Evolutionary conservation across 345 rosid species (phyloP).

Genomic region (Dipteronia sinensis): DNA sequence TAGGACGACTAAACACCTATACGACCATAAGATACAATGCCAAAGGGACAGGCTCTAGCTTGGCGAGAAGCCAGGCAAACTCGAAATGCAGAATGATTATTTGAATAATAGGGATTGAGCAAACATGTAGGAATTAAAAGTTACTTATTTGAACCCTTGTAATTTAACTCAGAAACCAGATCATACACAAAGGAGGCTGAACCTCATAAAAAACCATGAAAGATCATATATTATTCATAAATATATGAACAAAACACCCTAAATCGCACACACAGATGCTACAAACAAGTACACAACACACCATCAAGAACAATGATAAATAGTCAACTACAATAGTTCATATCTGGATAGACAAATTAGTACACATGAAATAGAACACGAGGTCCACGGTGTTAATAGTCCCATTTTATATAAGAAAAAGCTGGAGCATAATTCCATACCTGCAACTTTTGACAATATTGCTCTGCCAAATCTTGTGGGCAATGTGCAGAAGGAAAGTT

Average conservation of each 20-base stretch:
- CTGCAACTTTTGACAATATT: constrained; percentile 92
- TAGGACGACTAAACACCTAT: neutral
- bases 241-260: neutral
- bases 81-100: neutral
- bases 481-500: constrained; percentile 56
- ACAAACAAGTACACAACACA: neutral
- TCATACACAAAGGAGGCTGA: neutral
- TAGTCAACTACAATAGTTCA: no score
- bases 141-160: neutral
- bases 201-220: neutral
- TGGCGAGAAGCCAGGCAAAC: neutral
- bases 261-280: neutral
- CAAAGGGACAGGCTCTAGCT: neutral
- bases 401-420: neutral
- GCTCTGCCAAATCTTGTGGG: constrained; percentile 70
- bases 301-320: no score
- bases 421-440: constrained; percentile 28
- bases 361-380: neutral
- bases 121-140: neutral
- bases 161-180: neutral
- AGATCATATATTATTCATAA: neutral
- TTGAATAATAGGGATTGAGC: neutral
- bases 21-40: neutral
- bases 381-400: neutral
- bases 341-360: neutral